A percentile compares a stretch with the other conserved stretches of the same genome.
Evolutionary conservation across 495 filamentous ascomycete species (phyloP).

Genomic region (Cercophora sp.): DNA sequence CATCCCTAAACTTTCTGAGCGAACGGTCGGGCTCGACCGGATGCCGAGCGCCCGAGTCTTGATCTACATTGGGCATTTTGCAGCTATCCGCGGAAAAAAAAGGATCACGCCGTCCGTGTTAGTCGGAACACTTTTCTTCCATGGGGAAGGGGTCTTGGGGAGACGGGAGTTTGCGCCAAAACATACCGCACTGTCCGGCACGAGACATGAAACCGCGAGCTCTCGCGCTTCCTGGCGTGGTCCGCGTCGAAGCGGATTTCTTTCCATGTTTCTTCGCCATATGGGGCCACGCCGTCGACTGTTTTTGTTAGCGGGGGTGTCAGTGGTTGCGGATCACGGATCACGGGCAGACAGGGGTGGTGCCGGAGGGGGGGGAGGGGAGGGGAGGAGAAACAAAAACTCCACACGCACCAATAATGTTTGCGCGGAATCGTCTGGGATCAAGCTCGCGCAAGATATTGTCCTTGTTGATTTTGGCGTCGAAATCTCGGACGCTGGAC

Average conservation of each 20-base stretch:
- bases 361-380: neutral
- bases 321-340: neutral
- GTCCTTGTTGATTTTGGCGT: constrained; percentile 50
- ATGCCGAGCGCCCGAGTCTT: constrained; percentile 65
- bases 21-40: constrained; percentile 67
- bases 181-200: constrained; percentile 60
- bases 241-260: constrained; percentile 56
- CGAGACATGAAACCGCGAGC: constrained; percentile 51
- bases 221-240: constrained; percentile 24
- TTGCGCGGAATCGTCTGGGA: constrained; percentile 73
- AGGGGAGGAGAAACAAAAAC: neutral
- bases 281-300: constrained; percentile 38
- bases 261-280: constrained; percentile 77
- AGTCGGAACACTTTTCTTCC: too few species aligned
- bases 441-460: constrained; percentile 48
- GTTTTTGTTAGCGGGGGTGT: neutral
- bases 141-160: too few species aligned
- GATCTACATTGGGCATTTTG: constrained; percentile 80
- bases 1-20: constrained; percentile 61
- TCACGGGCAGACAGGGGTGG: neutral
- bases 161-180: too few species aligned
- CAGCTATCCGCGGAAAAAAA: constrained; percentile 49
- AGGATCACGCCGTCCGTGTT: too few species aligned
- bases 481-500: constrained; percentile 65
- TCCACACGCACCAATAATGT: constrained; percentile 60